These are phyloP conservation scores for Ascochyta viciae-villosae DNA, from an alignment of 2,329 filamentous ascomycete species.

Conservation along the genomic window DNA sequence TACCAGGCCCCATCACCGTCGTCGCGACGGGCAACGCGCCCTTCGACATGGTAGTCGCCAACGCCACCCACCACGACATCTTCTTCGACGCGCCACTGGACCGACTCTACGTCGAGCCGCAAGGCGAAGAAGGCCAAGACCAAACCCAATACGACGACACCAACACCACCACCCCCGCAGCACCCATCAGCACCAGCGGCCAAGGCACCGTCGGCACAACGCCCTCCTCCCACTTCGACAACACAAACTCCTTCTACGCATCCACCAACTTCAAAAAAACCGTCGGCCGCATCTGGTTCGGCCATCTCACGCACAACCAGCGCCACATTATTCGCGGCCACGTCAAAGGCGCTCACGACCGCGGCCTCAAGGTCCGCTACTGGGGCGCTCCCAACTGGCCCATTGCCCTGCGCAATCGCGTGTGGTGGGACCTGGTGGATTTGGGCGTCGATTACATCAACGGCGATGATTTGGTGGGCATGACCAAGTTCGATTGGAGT, in stretches of 20 bases:
- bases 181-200: slow-evolving; percentile 28
- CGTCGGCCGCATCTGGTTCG: slow-evolving; percentile 61
- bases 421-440: slow-evolving; percentile 61
- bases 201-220: slow-evolving; percentile 57
- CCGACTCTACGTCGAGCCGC: slow-evolving; percentile 44
- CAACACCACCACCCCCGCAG: background rate
- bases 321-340: slow-evolving; percentile 58
- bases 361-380: slow-evolving; percentile 63
- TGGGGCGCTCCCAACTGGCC: slow-evolving; percentile 66
- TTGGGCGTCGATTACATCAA: slow-evolving; percentile 65
- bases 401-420: slow-evolving; percentile 58
- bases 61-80: slow-evolving; percentile 59
- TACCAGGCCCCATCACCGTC: slow-evolving; percentile 57
- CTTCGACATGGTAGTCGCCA: slow-evolving; percentile 55
- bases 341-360: slow-evolving; percentile 58
- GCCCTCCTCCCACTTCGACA: slow-evolving; percentile 46
- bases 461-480: slow-evolving; percentile 63
- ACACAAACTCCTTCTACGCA: slow-evolving; percentile 71
- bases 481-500: slow-evolving; percentile 58
- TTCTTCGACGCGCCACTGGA: slow-evolving; percentile 62
- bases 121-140: background rate
- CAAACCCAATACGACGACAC: slow-evolving; percentile 11
- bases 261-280: slow-evolving; percentile 63
- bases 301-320: slow-evolving; percentile 56
- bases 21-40: slow-evolving; percentile 63